Conservation (phyloP, 2,329 filamentous ascomycete species). For the Scedosporium minutisporum region DNA sequence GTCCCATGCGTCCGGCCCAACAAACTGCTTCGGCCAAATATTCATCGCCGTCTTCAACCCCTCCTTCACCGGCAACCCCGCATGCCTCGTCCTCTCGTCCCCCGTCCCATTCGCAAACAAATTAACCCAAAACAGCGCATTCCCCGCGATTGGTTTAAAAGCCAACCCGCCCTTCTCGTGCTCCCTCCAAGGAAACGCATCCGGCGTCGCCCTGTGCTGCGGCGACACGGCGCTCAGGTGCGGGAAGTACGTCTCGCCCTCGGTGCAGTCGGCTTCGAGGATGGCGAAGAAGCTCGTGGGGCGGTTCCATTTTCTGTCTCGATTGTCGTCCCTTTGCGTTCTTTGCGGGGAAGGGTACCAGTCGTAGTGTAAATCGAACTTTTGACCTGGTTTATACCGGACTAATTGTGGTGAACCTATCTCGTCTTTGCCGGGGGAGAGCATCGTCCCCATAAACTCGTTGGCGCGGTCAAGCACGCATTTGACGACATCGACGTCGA, state of each 20-base stretch:
- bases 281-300: conserved; percentile 32
- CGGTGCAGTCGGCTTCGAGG: conserved; percentile 27
- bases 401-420: conserved; percentile 33
- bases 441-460: conserved; percentile 26
- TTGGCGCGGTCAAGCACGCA: conserved; percentile 27
- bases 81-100: conserved; percentile 28
- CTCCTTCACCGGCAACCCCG: conserved; percentile 28
- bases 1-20: conserved; percentile 1
- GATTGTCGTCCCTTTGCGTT: neutral
- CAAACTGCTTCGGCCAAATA: conserved; percentile 24
- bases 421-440: conserved; percentile 25
- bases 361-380: conserved; percentile 30
- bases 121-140: conserved; percentile 36
- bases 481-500: conserved; percentile 22
- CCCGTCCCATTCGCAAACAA: conserved; percentile 31
- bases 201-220: conserved; percentile 19
- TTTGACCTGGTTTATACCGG: conserved; percentile 27
- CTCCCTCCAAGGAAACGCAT: neutral
- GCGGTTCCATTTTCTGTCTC: conserved; percentile 18
- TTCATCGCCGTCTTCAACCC: conserved; percentile 37
- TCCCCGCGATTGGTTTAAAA: conserved; percentile 29
- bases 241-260: conserved; percentile 32
- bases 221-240: conserved; percentile 14
- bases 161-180: conserved; percentile 24
- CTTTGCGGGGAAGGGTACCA: conserved; percentile 19